Base-by-base conservation (phyloP, 768 basidiomycete genomes). In the Candolleomyces efflorescens region DNA sequence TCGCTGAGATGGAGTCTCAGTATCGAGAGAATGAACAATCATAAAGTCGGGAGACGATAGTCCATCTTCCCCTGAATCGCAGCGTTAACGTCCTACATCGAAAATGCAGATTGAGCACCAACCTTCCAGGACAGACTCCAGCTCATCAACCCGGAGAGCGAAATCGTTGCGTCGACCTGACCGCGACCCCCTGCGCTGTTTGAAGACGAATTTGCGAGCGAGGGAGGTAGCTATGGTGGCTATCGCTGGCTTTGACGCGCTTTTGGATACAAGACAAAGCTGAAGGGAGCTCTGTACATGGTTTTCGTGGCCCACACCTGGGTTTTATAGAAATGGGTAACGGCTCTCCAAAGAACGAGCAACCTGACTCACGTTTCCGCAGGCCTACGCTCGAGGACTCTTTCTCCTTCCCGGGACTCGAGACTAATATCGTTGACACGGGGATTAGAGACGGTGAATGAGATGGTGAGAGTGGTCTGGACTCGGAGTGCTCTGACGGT, bases 41-140 rank as follows among this genome's bases (percentile, higher is more conserved):
- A 91, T 81, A 51, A 93, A 81, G 63, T 93, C 89, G 13, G 90
- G 89, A 13, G 87, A 74, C 17, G 84, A 78, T 46, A 90, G 75
- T 37, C 78, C 82, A 55, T 75, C 68, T 61, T 80, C 71, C 46
- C 78, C 83, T 85, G 64, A 43, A 63, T 53, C 55, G 27, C 58
- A 58, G 46, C 4, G 41, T 50, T 53, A 59, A 39, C 37, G 26
- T 54, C 20, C 38, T 20, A 26, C 12, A 15, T 53, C 26, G 59
- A 56, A 46, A 36, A 48, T 43, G 22, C 37, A 54, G 20, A 13
- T 38, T 38, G 17, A 48, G 15, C 23, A 61, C 75, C 58, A 63
- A 86, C 90, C 83, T 79, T 90, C 86, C 57, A 92, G 66, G 12
- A 82, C 60, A 22, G 64, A 62, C 50, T 81, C 76, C 23, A 91